phyloP scores from a whole-genome alignment of 345 rosid species.

The Toxicodendron radicans region DNA sequence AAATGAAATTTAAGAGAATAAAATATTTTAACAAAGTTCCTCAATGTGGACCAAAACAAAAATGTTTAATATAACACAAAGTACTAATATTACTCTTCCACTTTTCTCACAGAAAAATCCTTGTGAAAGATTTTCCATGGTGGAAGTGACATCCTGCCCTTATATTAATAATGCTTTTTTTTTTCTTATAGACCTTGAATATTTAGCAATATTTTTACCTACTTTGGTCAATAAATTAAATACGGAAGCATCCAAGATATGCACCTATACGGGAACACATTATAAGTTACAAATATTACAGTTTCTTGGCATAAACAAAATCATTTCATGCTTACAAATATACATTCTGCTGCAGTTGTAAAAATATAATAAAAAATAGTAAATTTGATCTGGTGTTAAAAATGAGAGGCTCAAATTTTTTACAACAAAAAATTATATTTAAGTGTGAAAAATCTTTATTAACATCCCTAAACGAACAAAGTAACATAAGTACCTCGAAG shows the following conservation, averaged over 20 bases:
- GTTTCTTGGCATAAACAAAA: background rate
- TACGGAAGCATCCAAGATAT: background rate
- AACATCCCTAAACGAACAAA: constrained; percentile 1
- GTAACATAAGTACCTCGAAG: constrained; percentile 57
- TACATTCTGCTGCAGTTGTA: background rate
- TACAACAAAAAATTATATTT: too few species aligned
- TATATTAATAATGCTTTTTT: background rate
- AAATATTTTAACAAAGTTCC: constrained; percentile 3
- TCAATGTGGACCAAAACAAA: background rate
- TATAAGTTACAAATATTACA: background rate
- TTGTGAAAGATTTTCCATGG: too few species aligned
- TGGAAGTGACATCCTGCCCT: background rate
- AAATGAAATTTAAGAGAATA: constrained; percentile 25
- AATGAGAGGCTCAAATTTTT: background rate
- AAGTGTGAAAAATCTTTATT: constrained; percentile 2
- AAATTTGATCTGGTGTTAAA: background rate
- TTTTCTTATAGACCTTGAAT: background rate
- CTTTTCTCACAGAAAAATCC: background rate
- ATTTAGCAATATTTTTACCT: background rate
- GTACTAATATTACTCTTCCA: background rate
- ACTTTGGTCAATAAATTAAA: background rate
- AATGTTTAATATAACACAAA: background rate
- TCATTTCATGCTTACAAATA: background rate
- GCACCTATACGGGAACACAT: background rate
- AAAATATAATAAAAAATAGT: background rate